Percentiles rank a stretch among this genome's conserved stretches.
phyloP scores from a whole-genome alignment of 2,329 filamentous ascomycete genomes.

The Pseudocercospora cruenta region DNA sequence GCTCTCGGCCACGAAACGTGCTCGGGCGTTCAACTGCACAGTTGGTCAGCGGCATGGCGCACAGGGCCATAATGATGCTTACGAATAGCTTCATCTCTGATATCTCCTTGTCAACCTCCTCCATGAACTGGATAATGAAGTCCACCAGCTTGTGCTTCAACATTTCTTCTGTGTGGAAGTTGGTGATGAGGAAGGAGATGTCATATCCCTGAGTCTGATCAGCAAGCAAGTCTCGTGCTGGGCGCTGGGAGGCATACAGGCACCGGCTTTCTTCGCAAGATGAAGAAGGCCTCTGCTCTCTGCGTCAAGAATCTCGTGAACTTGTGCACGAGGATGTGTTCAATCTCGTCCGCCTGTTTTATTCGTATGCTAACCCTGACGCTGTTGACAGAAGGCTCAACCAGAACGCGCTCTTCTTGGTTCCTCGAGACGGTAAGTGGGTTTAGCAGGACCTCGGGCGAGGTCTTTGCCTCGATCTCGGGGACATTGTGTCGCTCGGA shows the following conservation, averaged over 20 bases:
- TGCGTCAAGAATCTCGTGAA: slow-evolving; percentile 97
- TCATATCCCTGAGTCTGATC: slow-evolving; percentile 75
- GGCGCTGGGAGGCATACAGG: slow-evolving; percentile 63
- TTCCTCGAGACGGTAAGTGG: slow-evolving; percentile 90
- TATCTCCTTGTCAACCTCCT: slow-evolving; percentile 99
- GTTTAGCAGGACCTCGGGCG: slow-evolving; percentile 90
- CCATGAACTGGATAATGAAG: slow-evolving; percentile 99
- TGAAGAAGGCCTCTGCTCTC: slow-evolving; percentile 95
- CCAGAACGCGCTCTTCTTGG: slow-evolving; percentile 94
- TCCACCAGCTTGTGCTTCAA: slow-evolving; percentile 98
- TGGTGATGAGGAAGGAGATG: slow-evolving; percentile 97
- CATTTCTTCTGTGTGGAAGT: slow-evolving; percentile 98
- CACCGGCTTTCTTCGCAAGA: slow-evolving; percentile 90
- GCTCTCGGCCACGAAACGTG: slow-evolving; percentile 96
- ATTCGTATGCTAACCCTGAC: slow-evolving; percentile 98
- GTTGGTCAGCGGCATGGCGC: slow-evolving; percentile 34
- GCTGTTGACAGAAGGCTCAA: slow-evolving; percentile 96
- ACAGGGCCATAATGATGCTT: slow-evolving; percentile 45
- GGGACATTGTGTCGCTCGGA: slow-evolving; percentile 98
- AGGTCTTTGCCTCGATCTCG: slow-evolving; percentile 90
- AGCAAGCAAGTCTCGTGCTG: slow-evolving; percentile 9
- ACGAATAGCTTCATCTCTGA: slow-evolving; percentile 99
- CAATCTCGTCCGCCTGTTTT: slow-evolving; percentile 99
- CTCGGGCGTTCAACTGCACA: slow-evolving; percentile 84
- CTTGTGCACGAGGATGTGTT: slow-evolving; percentile 97